Base-by-base conservation (phyloP, 1,139 yeast genomes). In the Starmera stellimalicola region DNA sequence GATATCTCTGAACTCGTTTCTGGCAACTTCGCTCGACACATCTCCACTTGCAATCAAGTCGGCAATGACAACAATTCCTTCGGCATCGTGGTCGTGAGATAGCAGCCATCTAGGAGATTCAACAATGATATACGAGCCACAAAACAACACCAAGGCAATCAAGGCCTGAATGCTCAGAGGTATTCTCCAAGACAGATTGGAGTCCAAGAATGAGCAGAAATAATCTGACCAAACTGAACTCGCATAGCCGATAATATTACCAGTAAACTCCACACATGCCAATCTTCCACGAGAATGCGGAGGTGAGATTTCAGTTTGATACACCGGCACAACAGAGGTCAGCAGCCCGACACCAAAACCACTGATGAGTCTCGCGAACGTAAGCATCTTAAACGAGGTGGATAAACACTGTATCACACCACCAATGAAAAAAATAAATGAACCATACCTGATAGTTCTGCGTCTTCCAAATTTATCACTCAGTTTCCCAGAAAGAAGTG, bases 271-370 rank as follows among this genome's bases (percentile, higher is more conserved):
- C 31, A 87, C 77, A 51, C 95, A 85, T 0, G 95, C 95, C 37
- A 84, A 70, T 49, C 80, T 74, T 2, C 97, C 97, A 40, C 97
- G 68, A 45, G 80, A 83, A 42, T 81, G 80, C 1, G 95, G 87
- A 12, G 94, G 94, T 26, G 93, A 77, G 39, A 88, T 84, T 54
- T 88, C 97, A 6, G 85, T 73, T 59, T 87, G 95, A 56, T 85
- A 88, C 32, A 91, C 84, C 0, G 97, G 96, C n/a, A 91, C 93
- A 34, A 87, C 84, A 6, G 95, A 84, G n/a, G 94, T 80, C 36
- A 88, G 65, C 50, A 84, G 69, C 10, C 96, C 97, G 30, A 88
- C 88, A 12, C 95, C 95, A 25, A 87, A 48, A 52, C 96, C 96
- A 30, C 88, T 73, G 28, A 87, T 68, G 31, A 85, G 68, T 45